A percentile compares a stretch with the other conserved stretches of the same genome.
These are phyloP conservation scores for Hymenoscyphus fraxineus DNA, from an alignment of 2,329 filamentous ascomycete species.

Conservation along the genomic window DNA sequence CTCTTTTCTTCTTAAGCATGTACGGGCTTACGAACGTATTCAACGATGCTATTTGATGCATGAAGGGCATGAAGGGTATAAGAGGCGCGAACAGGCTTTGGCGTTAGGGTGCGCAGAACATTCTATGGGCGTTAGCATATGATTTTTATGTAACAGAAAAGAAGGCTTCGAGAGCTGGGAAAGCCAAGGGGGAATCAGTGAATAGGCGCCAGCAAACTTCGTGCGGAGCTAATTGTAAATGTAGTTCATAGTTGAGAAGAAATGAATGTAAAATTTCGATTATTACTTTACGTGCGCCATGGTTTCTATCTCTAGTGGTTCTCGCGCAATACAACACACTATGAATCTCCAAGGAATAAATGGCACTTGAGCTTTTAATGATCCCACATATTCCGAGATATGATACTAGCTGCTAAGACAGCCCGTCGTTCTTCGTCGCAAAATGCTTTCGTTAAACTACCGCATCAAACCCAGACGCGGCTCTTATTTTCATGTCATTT, in stretches of 20 bases:
- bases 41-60: conserved; percentile 5
- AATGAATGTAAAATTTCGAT: conserved; percentile 5
- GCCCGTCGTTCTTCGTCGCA: too few species aligned
- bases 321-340: too few species aligned
- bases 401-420: too few species aligned
- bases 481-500: too few species aligned
- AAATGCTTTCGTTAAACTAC: too few species aligned
- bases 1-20: conserved; percentile 10
- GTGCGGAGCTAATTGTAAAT: conserved; percentile 5
- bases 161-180: not conserved
- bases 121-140: conserved; percentile 3
- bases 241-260: not conserved
- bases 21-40: conserved; percentile 4
- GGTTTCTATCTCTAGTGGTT: too few species aligned
- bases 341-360: too few species aligned
- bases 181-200: not conserved
- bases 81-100: not conserved
- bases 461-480: too few species aligned
- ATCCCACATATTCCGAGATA: too few species aligned
- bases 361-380: too few species aligned
- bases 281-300: not conserved
- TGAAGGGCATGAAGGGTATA: not conserved
- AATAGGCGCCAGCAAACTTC: not conserved
- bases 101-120: not conserved
- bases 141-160: conserved; percentile 1